Evolutionary conservation across 805 yeast species (phyloP).

Genomic region (Wickerhamiella azyma): DNA sequence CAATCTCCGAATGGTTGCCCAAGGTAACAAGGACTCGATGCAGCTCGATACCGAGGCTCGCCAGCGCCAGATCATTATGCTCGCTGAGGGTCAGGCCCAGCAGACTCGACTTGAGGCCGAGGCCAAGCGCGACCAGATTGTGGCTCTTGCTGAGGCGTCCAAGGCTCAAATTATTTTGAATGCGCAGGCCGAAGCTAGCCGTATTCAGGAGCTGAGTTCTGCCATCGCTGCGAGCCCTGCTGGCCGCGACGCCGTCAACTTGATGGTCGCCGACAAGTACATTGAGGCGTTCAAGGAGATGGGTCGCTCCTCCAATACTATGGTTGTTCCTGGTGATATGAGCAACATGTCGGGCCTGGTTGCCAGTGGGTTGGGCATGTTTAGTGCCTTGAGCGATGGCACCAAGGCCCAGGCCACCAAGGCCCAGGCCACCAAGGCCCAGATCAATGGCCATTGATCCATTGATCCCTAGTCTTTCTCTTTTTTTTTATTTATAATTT

Average conservation of each 20-base stretch:
- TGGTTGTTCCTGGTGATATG: constrained; percentile 57
- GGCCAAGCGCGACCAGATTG: not conserved
- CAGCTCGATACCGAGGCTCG: constrained; percentile 39
- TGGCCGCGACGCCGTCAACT: constrained; percentile 57
- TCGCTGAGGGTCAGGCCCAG: not conserved
- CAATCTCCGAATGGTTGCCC: constrained; percentile 50
- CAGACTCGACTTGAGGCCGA: not conserved
- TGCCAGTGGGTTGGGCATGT: constrained; percentile 61
- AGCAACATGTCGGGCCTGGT: constrained; percentile 57
- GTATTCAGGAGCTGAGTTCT: constrained; percentile 46
- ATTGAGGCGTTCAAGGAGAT: constrained; percentile 64
- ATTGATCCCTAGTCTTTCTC: no score
- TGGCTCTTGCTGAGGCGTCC: constrained; percentile 22
- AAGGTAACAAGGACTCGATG: constrained; percentile 61
- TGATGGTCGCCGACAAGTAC: constrained; percentile 69
- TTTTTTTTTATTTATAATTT: no score
- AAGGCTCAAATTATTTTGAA: constrained; percentile 47
- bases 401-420: not conserved
- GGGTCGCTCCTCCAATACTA: constrained; percentile 64
- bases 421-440: no score
- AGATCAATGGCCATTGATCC: no score
- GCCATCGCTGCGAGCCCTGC: constrained; percentile 56
- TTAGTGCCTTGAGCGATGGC: constrained; percentile 26
- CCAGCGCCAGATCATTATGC: not conserved
- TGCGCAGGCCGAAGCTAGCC: constrained; percentile 52